A percentile compares a stretch with the other conserved stretches of the same genome.
Conservation (phyloP, 176 grass and related monocot species). For the Triticum aestivum region IWGSC_CS_RefSeq_v2.1 NC_057807.1:234470928-234471427, state of each 20-base stretch:
- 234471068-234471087: background rate
- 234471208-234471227: slow-evolving; percentile 36
- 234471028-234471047: background rate
- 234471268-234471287: slow-evolving; percentile 37
- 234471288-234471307: slow-evolving; percentile 28
- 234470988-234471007: background rate
- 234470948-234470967: background rate
- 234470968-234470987: background rate
- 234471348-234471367: slow-evolving; percentile 19
- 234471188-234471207: slow-evolving; percentile 39
- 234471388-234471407: slow-evolving; percentile 13
- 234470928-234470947: background rate
- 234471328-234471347: slow-evolving; percentile 43
- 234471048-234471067: background rate
- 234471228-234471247: slow-evolving; percentile 35
- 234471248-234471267: slow-evolving; percentile 40
- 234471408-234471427: slow-evolving; percentile 18
- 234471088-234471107: slow-evolving; percentile 10
- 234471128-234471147: slow-evolving; percentile 32
- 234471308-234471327: slow-evolving; percentile 32
- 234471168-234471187: slow-evolving; percentile 18
- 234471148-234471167: slow-evolving; percentile 21
- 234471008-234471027: slow-evolving; percentile 4
- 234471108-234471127: slow-evolving; percentile 22
- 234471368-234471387: slow-evolving; percentile 28